Conservation (phyloP, 148 eudicot genomes). For the Rhododendron griersonianum region DNA sequence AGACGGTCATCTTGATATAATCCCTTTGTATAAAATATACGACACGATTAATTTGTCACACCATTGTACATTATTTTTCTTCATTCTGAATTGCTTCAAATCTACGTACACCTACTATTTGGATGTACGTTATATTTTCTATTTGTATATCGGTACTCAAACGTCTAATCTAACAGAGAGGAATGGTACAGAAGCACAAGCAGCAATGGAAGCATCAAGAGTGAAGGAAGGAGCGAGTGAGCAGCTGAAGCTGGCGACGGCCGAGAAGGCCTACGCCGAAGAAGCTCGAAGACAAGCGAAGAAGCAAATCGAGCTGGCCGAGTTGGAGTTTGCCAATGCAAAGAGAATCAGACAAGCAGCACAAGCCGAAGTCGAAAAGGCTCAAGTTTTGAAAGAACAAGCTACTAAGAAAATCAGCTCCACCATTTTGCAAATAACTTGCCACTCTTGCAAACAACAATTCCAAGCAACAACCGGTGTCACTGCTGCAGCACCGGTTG, state of each 20-base stretch:
- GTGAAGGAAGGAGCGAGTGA: conserved; percentile 45
- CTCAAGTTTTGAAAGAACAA: conserved; percentile 27
- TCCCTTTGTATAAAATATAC: neutral
- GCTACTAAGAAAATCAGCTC: conserved; percentile 24
- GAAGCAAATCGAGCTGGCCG: conserved; percentile 29
- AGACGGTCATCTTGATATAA: neutral
- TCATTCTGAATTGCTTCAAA: too few relatives aligned
- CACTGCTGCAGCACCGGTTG: neutral
- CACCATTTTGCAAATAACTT: conserved; percentile 25
- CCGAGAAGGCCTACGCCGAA: conserved; percentile 27
- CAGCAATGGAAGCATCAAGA: conserved; percentile 4
- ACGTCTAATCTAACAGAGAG: neutral
- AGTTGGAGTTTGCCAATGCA: conserved; percentile 31
- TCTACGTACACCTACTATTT: too few relatives aligned
- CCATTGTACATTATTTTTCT: neutral
- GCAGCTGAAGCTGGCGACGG: conserved; percentile 49
- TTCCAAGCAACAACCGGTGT: conserved; percentile 16
- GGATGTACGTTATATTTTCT: too few relatives aligned
- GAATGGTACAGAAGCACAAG: neutral
- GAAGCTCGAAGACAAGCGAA: conserved; percentile 27
- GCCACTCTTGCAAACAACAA: conserved; percentile 31
- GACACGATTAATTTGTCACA: neutral
- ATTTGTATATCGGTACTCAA: neutral
- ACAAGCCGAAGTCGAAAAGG: conserved; percentile 24
- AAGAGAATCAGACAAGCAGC: conserved; percentile 32